phyloP scores from a whole-genome alignment of 768 basidiomycete genomes.

The Leucosporidium yakuticum region DNA sequence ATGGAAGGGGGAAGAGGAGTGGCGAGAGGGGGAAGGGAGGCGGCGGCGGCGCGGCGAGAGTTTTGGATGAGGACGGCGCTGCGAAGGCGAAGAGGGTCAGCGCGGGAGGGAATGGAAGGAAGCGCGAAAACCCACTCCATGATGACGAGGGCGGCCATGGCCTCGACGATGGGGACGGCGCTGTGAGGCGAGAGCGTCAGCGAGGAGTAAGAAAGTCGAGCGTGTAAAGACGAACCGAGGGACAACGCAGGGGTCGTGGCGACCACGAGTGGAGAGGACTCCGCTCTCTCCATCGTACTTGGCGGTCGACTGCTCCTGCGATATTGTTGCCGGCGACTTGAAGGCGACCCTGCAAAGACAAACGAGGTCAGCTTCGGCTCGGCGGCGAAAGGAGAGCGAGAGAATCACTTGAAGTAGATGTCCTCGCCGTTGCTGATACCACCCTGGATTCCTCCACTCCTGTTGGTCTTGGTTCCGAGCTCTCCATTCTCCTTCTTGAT shows the following conservation, averaged over 20 bases:
- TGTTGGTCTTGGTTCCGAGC: constrained; percentile 81
- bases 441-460: constrained; percentile 96
- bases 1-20: constrained; percentile 84
- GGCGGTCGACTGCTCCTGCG: constrained; percentile 79
- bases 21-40: constrained; percentile 74
- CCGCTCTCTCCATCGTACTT: constrained; percentile 90
- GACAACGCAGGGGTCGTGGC: constrained; percentile 97
- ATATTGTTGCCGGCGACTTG: constrained; percentile 98
- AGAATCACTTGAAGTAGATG: constrained; percentile 81
- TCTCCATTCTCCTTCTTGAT: constrained; percentile 58
- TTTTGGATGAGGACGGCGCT: constrained; percentile 79
- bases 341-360: constrained; percentile 69
- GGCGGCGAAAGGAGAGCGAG: background rate
- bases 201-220: constrained; percentile 86
- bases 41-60: constrained; percentile 64
- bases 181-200: constrained; percentile 43
- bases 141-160: constrained; percentile 91
- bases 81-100: constrained; percentile 9
- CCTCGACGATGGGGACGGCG: constrained; percentile 73
- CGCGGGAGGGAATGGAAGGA: background rate
- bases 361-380: background rate
- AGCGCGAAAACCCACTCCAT: constrained; percentile 56
- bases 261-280: constrained; percentile 77
- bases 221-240: constrained; percentile 49
- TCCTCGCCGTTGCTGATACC: constrained; percentile 97